Evolutionary conservation across 2,329 filamentous ascomycete genomes (phyloP).

Genomic region (Diaporthe sp.): DNA sequence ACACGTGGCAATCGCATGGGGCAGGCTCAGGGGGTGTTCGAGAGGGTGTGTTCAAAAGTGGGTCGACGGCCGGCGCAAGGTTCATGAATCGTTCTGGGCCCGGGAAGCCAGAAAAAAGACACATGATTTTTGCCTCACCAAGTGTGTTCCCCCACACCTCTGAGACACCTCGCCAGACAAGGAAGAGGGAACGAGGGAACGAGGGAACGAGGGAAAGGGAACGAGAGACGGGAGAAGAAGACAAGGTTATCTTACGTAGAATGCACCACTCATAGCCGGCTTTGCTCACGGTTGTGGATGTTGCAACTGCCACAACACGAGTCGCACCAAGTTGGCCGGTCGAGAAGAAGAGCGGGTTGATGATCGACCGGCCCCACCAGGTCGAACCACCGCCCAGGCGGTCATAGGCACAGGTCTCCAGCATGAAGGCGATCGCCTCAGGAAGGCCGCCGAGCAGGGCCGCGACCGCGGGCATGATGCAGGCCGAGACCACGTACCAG

Average conservation of each 20-base stretch:
- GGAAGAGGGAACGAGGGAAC: not conserved
- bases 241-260: not conserved
- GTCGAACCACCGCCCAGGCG: not conserved
- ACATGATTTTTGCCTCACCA: conserved; percentile 2
- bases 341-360: conserved; percentile 15
- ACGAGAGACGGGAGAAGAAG: not conserved
- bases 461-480: conserved; percentile 45
- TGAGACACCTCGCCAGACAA: not conserved
- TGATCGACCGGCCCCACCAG: conserved; percentile 15
- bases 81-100: not conserved
- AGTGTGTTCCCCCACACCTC: not conserved
- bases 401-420: conserved; percentile 58
- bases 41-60: not conserved
- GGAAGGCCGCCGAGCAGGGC: not conserved
- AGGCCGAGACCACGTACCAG: conserved; percentile 34
- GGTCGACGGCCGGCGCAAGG: not conserved
- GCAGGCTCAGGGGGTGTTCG: not conserved
- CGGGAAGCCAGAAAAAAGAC: not conserved
- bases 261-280: conserved; percentile 29
- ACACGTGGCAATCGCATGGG: not conserved
- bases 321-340: not conserved
- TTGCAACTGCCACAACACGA: conserved; percentile 2
- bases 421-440: conserved; percentile 45
- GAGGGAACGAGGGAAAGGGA: not conserved
- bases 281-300: conserved; percentile 30